These are phyloP conservation scores for Clarkia xantiana DNA, from an alignment of 345 rosid species.

Conservation along the genomic window DNA sequence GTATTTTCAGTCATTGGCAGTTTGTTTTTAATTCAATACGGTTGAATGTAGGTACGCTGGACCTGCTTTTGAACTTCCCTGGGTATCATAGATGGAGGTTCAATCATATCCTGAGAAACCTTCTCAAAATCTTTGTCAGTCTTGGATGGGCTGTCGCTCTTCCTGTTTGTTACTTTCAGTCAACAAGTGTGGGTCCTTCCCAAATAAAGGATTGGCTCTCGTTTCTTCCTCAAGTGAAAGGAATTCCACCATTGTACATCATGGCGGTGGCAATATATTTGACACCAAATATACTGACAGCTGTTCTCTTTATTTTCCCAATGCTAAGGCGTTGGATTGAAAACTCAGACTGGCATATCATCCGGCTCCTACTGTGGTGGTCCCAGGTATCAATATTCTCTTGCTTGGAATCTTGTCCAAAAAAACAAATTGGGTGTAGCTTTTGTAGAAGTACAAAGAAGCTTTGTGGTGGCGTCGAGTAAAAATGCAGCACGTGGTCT, in stretches of 20 bases:
- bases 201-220: constrained; percentile 28
- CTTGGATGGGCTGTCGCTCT: constrained; percentile 66
- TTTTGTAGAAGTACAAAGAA: too few relatives aligned
- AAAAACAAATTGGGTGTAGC: too few relatives aligned
- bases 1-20: too few relatives aligned
- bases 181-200: constrained; percentile 33
- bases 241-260: constrained; percentile 64
- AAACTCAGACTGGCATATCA: constrained; percentile 84
- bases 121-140: constrained; percentile 62
- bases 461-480: too few relatives aligned
- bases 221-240: constrained; percentile 45
- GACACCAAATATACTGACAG: constrained; percentile 68
- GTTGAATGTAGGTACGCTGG: constrained; percentile 52
- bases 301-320: constrained; percentile 77
- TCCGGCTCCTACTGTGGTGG: constrained; percentile 94
- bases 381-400: constrained; percentile 52
- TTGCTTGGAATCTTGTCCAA: too few relatives aligned
- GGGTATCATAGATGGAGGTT: constrained; percentile 90
- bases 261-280: constrained; percentile 67
- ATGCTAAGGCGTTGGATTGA: constrained; percentile 97
- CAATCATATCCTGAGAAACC: constrained; percentile 54
- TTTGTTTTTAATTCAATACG: too few relatives aligned
- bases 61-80: constrained; percentile 80
- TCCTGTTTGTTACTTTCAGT: constrained; percentile 55
- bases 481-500: too few relatives aligned